phyloP scores from a whole-genome alignment of 1,284 basidiomycete species.

The Entoloma clypeatum region DNA sequence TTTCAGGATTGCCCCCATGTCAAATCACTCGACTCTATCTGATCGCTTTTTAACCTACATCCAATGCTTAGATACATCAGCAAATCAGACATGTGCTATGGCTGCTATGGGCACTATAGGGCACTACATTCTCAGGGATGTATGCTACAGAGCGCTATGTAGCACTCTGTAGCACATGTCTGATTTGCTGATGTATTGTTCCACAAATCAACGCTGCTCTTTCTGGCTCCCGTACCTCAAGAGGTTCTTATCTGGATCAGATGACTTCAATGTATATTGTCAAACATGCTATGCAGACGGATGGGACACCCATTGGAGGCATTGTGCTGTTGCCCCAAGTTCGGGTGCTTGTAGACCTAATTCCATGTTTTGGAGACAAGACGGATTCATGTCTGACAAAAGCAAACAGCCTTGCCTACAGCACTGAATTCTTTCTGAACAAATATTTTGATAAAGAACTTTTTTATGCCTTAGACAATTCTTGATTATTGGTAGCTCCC shows the following conservation, averaged over 20 bases:
- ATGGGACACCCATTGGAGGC: constrained; percentile 20
- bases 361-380: constrained; percentile 23
- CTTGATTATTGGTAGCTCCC: background rate
- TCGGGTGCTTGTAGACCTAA: constrained; percentile 20
- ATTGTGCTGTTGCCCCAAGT: constrained; percentile 25
- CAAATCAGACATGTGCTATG: too few species aligned
- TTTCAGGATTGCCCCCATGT: constrained; percentile 15
- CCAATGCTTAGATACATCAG: too few species aligned
- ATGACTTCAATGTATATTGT: constrained; percentile 21
- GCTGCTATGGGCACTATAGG: too few species aligned
- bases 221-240: background rate
- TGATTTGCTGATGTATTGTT: too few species aligned
- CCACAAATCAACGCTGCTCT: constrained; percentile 15
- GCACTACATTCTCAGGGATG: too few species aligned
- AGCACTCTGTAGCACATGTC: too few species aligned
- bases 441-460: constrained; percentile 30
- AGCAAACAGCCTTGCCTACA: constrained; percentile 20
- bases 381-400: constrained; percentile 24
- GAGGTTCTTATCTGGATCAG: constrained; percentile 18
- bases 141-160: too few species aligned
- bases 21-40: constrained; percentile 10
- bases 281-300: constrained; percentile 16
- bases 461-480: constrained; percentile 14
- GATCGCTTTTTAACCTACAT: constrained; percentile 17
- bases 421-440: constrained; percentile 25